Evolutionary conservation across 2,329 filamentous ascomycete species (phyloP), one percentile per base, ranked within the genome.

Genomic region (Colletotrichum agaves): DNA sequence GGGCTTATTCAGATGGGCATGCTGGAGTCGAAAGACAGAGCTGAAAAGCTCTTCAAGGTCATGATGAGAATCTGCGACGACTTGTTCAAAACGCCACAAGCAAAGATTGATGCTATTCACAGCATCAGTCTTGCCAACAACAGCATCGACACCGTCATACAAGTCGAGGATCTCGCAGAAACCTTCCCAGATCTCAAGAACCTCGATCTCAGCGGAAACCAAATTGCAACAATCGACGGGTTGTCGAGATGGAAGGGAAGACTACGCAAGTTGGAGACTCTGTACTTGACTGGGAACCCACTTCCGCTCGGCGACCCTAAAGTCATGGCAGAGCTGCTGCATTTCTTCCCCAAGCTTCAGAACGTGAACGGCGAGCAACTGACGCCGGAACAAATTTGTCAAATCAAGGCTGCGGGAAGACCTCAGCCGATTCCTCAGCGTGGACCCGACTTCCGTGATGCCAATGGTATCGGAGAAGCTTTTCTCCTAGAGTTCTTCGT

Each of bases 11-110:
- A 87, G 46, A 89, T 94, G 78, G 92, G 92, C 41, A 91, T 95
- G 74, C 94, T 97, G 76, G 87, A 89, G 69, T 88, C 83, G 67
- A 87, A 86, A 66, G 88, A 90, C 3, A 90, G 90, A 1, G 89
- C 92, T 50, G 87, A 91, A 70, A 99, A 98, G 78, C 92, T 97
- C 70, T 98, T 98, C 80, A 93, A 92, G 59, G 95, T 93, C 1
- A 84, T 98, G 69, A 97, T 98, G 92, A 89, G 88, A 67, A 90
- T 98, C 52, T 94, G 93, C 76, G 90, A 97, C 60, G 83, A 88
- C 69, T 86, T 91, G 17, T 97, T 97, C 81, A 90, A 91, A 72
- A 90, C 87, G 2, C 76, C 86, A 12, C 84, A 90, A 68, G 90
- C 91, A 56, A 94, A 94, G 77, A 87, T 89, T 56, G 90, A 94